These are phyloP conservation scores for Trichoderma sp. DNA, from an alignment of 2,329 filamentous ascomycete species.

Conservation along the genomic window DNA sequence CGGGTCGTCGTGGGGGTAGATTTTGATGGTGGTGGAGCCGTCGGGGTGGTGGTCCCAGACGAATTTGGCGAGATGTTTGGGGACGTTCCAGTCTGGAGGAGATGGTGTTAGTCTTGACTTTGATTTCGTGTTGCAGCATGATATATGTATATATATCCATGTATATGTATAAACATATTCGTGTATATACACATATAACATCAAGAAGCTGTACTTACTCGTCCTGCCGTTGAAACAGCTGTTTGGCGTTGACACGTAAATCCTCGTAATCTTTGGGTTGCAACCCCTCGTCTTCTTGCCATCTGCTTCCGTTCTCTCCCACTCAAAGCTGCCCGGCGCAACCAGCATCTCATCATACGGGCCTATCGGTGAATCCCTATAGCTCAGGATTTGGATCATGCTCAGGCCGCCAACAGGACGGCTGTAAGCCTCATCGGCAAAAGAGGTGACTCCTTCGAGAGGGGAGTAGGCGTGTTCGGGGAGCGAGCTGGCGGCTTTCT, in stretches of 20 bases:
- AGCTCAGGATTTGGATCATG: conserved; percentile 56
- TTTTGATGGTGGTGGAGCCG: conserved; percentile 46
- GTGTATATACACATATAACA: background rate
- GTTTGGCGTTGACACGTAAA: conserved; percentile 58
- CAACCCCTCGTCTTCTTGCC: conserved; percentile 41
- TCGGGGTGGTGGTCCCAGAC: conserved; percentile 47
- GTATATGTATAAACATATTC: no score
- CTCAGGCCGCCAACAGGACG: conserved; percentile 50
- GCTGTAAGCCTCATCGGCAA: conserved; percentile 39
- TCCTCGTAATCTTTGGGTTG: conserved; percentile 53
- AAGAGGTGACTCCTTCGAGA: conserved; percentile 49
- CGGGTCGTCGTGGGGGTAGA: conserved; percentile 50
- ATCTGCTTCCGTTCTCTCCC: conserved; percentile 44
- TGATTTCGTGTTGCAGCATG: background rate
- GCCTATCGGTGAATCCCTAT: conserved; percentile 55
- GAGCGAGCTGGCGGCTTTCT: conserved; percentile 39
- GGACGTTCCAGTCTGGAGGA: conserved; percentile 57
- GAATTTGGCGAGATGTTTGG: conserved; percentile 59
- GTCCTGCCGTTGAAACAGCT: conserved; percentile 57
- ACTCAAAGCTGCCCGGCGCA: conserved; percentile 51
- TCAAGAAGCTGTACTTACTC: conserved; percentile 42
- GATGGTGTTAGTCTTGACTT: background rate
- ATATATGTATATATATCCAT: background rate
- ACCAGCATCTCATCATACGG: conserved; percentile 59
- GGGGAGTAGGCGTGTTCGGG: conserved; percentile 49